Percentiles rank a stretch among this genome's conserved stretches.
phyloP scores from a whole-genome alignment of 306 rosid genomes.

The cucumber (Cucumis sativus) region Cucumber_9930_V3 NC_026656.2:17228001-17228500 shows the following conservation, averaged over 20 bases:
- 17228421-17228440: background rate
- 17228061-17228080: background rate
- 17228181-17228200: background rate
- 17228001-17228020: background rate
- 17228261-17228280: background rate
- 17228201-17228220: background rate
- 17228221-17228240: background rate
- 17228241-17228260: background rate
- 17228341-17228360: background rate
- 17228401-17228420: background rate
- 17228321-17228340: background rate
- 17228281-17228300: background rate
- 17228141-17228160: background rate
- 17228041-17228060: background rate
- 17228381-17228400: background rate
- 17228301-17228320: background rate
- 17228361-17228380: background rate
- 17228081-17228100: background rate
- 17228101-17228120: background rate
- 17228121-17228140: background rate
- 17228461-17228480: background rate
- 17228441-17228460: background rate
- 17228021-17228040: background rate
- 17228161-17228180: background rate
- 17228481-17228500: background rate